A percentile compares a stretch with the other conserved stretches of the same genome.
These are phyloP conservation scores for Cryptosporidium canis DNA, from an alignment of 169 alveolate species.

Conservation along the genomic window DNA sequence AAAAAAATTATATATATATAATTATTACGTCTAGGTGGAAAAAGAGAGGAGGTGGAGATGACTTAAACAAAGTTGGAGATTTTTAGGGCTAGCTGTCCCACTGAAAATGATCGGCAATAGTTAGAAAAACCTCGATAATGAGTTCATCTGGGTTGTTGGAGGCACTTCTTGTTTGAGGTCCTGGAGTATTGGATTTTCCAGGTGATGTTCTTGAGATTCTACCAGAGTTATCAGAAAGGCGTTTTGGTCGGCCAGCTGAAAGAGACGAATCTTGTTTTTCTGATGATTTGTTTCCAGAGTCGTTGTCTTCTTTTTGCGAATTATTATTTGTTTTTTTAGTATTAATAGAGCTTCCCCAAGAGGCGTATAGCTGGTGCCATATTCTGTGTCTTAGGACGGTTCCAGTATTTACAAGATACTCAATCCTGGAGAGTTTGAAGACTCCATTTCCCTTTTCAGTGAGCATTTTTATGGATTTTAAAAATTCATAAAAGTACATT, in stretches of 20 bases:
- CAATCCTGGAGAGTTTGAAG: conserved; percentile 62
- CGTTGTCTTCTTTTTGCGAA: background rate
- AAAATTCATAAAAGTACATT: conserved; percentile 22
- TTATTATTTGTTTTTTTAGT: background rate
- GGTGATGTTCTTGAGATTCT: background rate
- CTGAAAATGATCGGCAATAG: conserved; percentile 70
- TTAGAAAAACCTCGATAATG: conserved; percentile 29
- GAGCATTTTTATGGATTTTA: conserved; percentile 48
- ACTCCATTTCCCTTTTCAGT: conserved; percentile 62
- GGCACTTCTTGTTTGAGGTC: background rate
- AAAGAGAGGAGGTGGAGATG: background rate
- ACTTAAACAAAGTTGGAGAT: background rate
- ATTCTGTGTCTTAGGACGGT: conserved; percentile 61
- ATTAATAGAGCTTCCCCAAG: conserved; percentile 56
- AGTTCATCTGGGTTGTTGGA: conserved; percentile 42
- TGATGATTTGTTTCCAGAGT: background rate
- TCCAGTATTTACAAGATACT: conserved; percentile 68
- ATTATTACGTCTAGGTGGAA: background rate
- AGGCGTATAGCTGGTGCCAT: conserved; percentile 65
- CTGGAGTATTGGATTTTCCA: background rate
- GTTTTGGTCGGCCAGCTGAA: background rate
- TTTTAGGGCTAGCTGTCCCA: conserved; percentile 36
- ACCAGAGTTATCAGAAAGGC: conserved; percentile 26
- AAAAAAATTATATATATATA: too few species aligned
- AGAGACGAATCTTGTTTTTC: background rate